Conservation (phyloP, 2,329 filamentous ascomycete species). For the Grosmannia serpens region DNA sequence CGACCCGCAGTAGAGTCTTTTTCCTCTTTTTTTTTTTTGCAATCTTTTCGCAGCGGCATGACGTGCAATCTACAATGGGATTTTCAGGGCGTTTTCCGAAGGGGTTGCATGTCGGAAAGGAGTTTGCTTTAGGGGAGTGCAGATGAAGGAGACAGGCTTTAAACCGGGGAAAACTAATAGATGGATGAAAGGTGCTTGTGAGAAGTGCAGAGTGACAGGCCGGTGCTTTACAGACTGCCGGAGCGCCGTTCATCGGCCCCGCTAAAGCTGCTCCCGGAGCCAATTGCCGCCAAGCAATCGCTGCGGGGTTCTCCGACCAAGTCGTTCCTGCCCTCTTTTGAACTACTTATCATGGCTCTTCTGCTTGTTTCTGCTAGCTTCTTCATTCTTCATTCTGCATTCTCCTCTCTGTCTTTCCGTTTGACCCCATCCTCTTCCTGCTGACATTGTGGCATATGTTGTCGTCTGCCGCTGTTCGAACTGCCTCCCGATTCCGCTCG, state of each 20-base stretch:
- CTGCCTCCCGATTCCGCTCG: background rate
- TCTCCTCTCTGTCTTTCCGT: background rate
- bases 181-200: no score
- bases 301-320: background rate
- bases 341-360: background rate
- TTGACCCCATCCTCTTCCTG: background rate
- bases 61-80: no score
- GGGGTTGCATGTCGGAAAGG: no score
- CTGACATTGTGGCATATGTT: constrained; percentile 3
- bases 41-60: no score
- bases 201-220: no score
- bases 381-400: background rate
- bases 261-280: background rate
- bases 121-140: no score
- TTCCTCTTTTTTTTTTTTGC: no score
- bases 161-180: no score
- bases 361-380: background rate
- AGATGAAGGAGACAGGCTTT: no score
- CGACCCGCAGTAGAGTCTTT: no score
- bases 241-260: background rate
- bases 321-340: background rate
- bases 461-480: background rate
- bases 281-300: background rate
- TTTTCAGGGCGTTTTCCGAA: no score
- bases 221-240: background rate